Base-by-base conservation (phyloP, 192 early-diverging fungal genomes). In the Backusella westeae region DNA sequence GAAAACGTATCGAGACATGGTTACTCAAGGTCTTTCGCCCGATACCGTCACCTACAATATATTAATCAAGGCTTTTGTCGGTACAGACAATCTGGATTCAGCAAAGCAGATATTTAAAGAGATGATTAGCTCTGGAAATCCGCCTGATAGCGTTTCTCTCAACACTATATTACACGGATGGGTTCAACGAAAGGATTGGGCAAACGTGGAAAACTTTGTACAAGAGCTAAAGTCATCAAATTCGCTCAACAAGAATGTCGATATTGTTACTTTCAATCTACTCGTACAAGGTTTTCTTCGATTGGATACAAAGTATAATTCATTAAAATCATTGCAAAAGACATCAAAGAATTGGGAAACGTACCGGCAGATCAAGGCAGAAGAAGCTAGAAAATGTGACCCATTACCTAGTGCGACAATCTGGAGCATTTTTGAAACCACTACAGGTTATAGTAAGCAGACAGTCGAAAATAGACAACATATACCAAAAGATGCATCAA, bases 51-150 rank as follows among this genome's bases (percentile, higher is more conserved):
- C 73, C 7, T 79, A 75, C 34, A 79, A 79, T 23, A 74, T 65
- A n/a, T 42, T 79, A 34, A 79, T 79, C 19, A 79, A 79, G n/a
- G 67, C 78, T 9, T 74, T 79, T 44, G 32, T 79, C 1, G n/a
- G 39, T 69, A 17, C 36, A 9, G 38, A 56, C 42, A 65, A 79
- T 35, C 14, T 67, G 19, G 49, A 46, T 3, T 26, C 78, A 6
- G 78, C 78, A 19, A 39, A 73, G 3, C 29, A 79, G 3, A 70
- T 75, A 9, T 73, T 79, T 36, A 35, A 75, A 9, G 59, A 44
- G 44, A 79, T 79, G 78, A 29, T 65, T 8, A 8, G 38, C 15
- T 46, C 72, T 1, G 59, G 67, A 26, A 74, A 44, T 38, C 23
- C 49, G 34, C 78, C 78, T 4, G 78, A 79, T 32, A 34, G 19